Percentiles rank a stretch among this genome's conserved stretches.
These are phyloP conservation scores for Leccinellum luteum DNA, from an alignment of 768 basidiomycete genomes.

Conservation along the genomic window DNA sequence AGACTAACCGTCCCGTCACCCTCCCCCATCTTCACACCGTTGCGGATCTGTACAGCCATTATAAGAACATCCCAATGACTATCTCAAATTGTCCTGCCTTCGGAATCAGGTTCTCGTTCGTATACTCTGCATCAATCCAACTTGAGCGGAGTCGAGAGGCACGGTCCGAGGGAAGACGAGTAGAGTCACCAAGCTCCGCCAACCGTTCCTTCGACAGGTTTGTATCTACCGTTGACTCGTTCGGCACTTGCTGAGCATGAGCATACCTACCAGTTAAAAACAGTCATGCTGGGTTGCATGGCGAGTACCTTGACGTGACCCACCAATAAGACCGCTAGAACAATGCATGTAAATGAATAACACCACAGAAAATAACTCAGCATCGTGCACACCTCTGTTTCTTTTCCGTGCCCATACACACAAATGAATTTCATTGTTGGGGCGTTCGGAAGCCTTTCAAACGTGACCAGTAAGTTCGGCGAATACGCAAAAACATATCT, in stretches of 20 bases:
- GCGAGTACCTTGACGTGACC: constrained; percentile 11
- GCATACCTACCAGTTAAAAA: constrained; percentile 54
- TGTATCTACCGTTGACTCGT: constrained; percentile 51
- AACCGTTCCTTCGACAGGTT: constrained; percentile 45
- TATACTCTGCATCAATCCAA: constrained; percentile 86
- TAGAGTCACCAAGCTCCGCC: constrained; percentile 40
- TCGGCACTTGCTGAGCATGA: constrained; percentile 64
- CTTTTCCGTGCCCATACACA: constrained; percentile 93
- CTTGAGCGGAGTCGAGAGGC: constrained; percentile 49
- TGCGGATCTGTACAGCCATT: constrained; percentile 47
- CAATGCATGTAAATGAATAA: background rate
- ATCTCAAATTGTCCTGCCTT: constrained; percentile 38
- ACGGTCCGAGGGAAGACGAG: constrained; percentile 50
- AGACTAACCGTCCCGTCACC: constrained; percentile 93
- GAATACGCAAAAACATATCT: background rate
- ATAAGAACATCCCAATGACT: background rate
- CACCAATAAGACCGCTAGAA: constrained; percentile 82
- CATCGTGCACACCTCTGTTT: constrained; percentile 66
- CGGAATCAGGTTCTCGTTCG: constrained; percentile 56
- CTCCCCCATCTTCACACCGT: constrained; percentile 91
- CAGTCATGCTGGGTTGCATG: background rate
- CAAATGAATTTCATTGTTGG: constrained; percentile 92
- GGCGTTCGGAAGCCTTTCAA: constrained; percentile 72
- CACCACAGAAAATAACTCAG: background rate
- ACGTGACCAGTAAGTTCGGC: background rate